phyloP scores from a whole-genome alignment of 345 rosid genomes.

The Gynandropsis gynandra region DNA sequence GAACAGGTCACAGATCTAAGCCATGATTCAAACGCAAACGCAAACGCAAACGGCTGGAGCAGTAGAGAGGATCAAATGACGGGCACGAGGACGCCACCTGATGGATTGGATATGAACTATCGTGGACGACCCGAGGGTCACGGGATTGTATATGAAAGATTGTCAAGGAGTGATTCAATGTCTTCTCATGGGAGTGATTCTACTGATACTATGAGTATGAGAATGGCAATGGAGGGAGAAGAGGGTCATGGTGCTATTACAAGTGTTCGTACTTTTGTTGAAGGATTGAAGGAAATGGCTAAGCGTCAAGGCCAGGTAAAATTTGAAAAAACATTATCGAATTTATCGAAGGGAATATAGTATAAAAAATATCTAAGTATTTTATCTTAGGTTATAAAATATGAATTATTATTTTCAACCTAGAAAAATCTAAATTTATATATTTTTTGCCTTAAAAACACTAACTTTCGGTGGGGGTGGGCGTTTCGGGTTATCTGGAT shows the following conservation, averaged over 20 bases:
- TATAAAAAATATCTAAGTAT: too few relatives aligned
- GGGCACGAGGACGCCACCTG: conserved; percentile 52
- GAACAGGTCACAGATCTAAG: conserved; percentile 27
- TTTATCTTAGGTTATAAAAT: too few relatives aligned
- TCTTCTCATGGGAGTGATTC: conserved; percentile 71
- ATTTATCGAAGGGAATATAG: too few relatives aligned
- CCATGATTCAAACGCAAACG: conserved; percentile 32
- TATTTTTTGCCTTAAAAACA: too few relatives aligned
- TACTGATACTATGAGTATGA: conserved; percentile 21
- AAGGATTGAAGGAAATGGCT: conserved; percentile 76
- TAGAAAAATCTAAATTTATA: too few relatives aligned
- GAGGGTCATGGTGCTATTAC: conserved; percentile 64
- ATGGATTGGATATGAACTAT: conserved; percentile 36
- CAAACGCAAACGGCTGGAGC: conserved; percentile 31
- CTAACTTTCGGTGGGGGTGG: too few relatives aligned
- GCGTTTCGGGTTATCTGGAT: too few relatives aligned
- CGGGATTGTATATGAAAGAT: conserved; percentile 29
- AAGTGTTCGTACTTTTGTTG: conserved; percentile 65
- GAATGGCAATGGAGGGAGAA: conserved; percentile 24
- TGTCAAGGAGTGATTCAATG: conserved; percentile 66
- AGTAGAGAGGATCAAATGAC: conserved; percentile 31
- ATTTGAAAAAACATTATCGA: not conserved
- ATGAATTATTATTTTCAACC: too few relatives aligned
- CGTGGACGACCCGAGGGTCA: conserved; percentile 60
- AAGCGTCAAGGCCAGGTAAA: conserved; percentile 32